Conservation (phyloP, 768 basidiomycete species). For the Tephrocybe sp. region DNA sequence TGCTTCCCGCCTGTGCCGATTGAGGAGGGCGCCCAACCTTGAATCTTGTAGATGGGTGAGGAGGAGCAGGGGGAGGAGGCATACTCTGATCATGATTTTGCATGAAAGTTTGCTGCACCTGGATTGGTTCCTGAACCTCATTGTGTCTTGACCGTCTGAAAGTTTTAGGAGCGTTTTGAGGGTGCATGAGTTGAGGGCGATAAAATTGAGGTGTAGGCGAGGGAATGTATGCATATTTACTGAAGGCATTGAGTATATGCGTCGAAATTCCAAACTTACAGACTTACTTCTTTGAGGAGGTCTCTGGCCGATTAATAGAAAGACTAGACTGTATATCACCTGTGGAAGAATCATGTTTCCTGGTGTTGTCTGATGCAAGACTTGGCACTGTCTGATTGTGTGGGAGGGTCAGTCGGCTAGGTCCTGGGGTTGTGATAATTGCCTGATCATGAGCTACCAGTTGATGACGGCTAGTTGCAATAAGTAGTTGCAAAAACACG, state of each 20-base stretch:
- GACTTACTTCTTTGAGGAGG: slow-evolving; percentile 24
- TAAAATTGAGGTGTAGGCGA: slow-evolving; percentile 41
- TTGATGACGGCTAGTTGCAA: slow-evolving; percentile 17
- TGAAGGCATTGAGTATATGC: slow-evolving; percentile 29
- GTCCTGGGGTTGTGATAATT: slow-evolving; percentile 52
- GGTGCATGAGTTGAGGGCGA: slow-evolving; percentile 35
- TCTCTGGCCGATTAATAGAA: slow-evolving; percentile 36
- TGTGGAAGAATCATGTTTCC: slow-evolving; percentile 11
- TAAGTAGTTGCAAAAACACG: slow-evolving; percentile 6
- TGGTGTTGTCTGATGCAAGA: slow-evolving; percentile 27
- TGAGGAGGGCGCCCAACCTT: slow-evolving; percentile 15
- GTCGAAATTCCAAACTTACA: slow-evolving; percentile 10
- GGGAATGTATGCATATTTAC: slow-evolving; percentile 66
- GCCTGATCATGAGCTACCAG: too few relatives aligned
- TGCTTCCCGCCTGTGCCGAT: slow-evolving; percentile 2
- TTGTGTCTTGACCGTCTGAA: slow-evolving; percentile 33
- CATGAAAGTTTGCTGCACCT: slow-evolving; percentile 9
- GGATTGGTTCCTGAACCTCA: slow-evolving; percentile 18
- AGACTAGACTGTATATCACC: slow-evolving; percentile 24
- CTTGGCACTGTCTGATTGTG: slow-evolving; percentile 53
- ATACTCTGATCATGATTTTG: slow-evolving; percentile 14
- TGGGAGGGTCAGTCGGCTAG: slow-evolving; percentile 66
- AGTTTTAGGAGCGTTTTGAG: slow-evolving; percentile 38
- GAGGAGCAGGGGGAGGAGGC: slow-evolving; percentile 21
- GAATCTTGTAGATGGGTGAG: slow-evolving; percentile 23